Evolutionary conservation across 768 basidiomycete species (phyloP), one percentile per base, ranked within the genome.

Genomic region (Mycena filopes): DNA sequence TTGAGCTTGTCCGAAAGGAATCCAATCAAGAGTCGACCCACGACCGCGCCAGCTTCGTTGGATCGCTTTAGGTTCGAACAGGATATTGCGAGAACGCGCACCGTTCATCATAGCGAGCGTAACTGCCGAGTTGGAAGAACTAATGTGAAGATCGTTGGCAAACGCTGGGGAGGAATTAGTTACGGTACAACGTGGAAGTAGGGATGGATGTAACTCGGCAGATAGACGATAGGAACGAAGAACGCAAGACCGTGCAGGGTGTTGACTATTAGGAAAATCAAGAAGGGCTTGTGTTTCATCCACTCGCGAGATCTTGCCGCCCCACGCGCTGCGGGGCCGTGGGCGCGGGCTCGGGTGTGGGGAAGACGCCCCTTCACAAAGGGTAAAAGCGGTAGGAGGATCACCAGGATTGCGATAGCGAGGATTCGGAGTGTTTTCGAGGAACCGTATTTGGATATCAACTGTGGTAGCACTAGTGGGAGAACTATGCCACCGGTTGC

Each of bases 361-460:
- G 74, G 77, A 33, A 77, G 66, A 7, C 77, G 69, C 2, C 69
- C 68, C 45, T 69, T 65, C 4, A 76, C 25, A 50, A 77, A 74
- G 0, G 75, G 74, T 2, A 76, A 46, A 0, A 70, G n/a, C 8
- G 71, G 74, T 3, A 73, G 15, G 10, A 77, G 55, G n/a, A 68
- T 23, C 2, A 66, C 33, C 10, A 45, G 49, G 23, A 72, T 51
- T 7, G 65, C 60, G 41, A 74, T 60, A 4, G 72, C 63, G 16
- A 76, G 64, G 23, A 74, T 70, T 6, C 76, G 71, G 20, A 76
- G 70, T 0, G 78, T 71, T 28, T 43, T 70, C 9, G 55, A 55
- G 0, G 68, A 47, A 43, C 75, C 78, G 43, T 66, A 74, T 3
- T 42, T 56, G 4, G 29, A 49, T 42, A 79, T 69, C 18, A 79